Conservation (phyloP, 2,329 filamentous ascomycete genomes). For the Coniella lustricola region DNA sequence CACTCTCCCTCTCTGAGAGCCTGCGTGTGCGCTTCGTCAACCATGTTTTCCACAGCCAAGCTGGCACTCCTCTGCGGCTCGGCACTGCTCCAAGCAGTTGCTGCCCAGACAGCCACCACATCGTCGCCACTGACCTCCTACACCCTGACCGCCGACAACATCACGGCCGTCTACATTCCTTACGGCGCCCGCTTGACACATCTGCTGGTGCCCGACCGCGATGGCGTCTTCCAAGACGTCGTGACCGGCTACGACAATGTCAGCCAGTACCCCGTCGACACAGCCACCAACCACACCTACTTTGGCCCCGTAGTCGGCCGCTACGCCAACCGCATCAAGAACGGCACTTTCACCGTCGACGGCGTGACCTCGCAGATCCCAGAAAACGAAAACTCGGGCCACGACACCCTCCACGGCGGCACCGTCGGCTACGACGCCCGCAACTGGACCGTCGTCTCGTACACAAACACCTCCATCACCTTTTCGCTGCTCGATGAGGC, state of each 20-base stretch:
- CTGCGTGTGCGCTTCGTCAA: not conserved
- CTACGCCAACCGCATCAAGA: conserved; percentile 10
- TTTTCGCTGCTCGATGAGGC: conserved; percentile 7
- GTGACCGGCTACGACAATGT: conserved; percentile 8
- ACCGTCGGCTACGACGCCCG: conserved; percentile 6
- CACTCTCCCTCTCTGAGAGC: too few relatives aligned
- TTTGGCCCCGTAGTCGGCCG: conserved; percentile 10
- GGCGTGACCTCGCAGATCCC: conserved; percentile 6
- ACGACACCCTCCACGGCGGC: conserved; percentile 9
- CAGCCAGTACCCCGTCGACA: conserved; percentile 10
- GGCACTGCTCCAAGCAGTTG: not conserved
- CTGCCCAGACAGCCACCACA: conserved; percentile 7
- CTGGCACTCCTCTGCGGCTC: conserved; percentile 1
- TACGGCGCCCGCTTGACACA: conserved; percentile 11
- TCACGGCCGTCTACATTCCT: conserved; percentile 8
- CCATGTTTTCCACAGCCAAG: not conserved
- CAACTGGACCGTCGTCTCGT: conserved; percentile 9
- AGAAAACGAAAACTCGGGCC: conserved; percentile 5
- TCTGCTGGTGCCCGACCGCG: conserved; percentile 8
- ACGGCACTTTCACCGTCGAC: conserved; percentile 8
- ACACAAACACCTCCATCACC: conserved; percentile 8
- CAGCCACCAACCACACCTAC: conserved; percentile 6
- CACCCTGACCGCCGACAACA: conserved; percentile 11
- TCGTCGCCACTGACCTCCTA: conserved; percentile 7
- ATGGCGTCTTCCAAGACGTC: conserved; percentile 6